Evolutionary conservation across 768 basidiomycete genomes (phyloP).

Genomic region (Russula abietina): DNA sequence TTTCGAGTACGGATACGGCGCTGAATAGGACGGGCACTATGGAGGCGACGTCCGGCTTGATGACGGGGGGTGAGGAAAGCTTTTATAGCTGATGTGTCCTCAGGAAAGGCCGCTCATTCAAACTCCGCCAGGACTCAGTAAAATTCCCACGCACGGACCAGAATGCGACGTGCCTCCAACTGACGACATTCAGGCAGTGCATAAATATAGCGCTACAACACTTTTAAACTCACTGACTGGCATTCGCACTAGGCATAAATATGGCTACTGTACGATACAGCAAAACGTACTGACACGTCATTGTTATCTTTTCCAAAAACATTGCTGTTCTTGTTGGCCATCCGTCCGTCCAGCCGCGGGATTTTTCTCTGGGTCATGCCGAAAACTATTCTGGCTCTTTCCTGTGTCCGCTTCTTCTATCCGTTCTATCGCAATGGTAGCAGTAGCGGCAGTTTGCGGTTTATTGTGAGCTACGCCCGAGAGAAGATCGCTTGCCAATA

Average conservation of each 20-base stretch:
- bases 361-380: conserved; percentile 1
- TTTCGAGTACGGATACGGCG: conserved; percentile 32
- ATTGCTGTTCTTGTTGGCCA: too few species aligned
- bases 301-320: too few species aligned
- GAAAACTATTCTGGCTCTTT: neutral
- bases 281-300: neutral
- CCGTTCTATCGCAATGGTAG: too few species aligned
- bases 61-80: conserved; percentile 32
- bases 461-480: neutral
- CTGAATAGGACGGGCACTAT: conserved; percentile 29
- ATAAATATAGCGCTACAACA: neutral
- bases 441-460: neutral
- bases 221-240: too few species aligned
- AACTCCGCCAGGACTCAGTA: conserved; percentile 36
- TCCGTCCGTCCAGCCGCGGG: neutral
- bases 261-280: too few species aligned
- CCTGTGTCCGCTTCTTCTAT: neutral
- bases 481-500: conserved; percentile 13
- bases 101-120: conserved; percentile 38
- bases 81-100: conserved; percentile 39
- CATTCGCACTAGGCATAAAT: neutral
- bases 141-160: conserved; percentile 47
- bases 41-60: conserved; percentile 31
- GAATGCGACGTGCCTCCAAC: too few species aligned
- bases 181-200: neutral